phyloP scores from a whole-genome alignment of 1,284 basidiomycete genomes.

The Ceraceosorus bombacis region DNA sequence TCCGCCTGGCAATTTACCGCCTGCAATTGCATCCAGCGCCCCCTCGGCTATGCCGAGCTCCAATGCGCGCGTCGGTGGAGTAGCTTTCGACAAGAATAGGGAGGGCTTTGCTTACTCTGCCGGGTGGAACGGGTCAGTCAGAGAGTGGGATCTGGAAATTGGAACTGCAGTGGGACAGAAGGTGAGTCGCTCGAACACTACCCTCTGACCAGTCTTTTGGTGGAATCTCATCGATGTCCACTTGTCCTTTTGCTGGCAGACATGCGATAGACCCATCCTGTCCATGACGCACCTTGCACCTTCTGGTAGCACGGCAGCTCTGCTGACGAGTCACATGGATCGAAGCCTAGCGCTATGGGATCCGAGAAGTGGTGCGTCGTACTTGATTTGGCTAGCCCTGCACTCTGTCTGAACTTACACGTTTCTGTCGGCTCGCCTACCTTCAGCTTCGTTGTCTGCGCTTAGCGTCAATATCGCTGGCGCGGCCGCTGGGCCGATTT shows the following conservation, averaged over 20 bases:
- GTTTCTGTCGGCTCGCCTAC: not conserved
- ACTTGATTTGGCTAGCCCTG: not conserved
- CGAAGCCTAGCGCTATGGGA: constrained; percentile 41
- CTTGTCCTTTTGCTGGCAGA: too few species aligned
- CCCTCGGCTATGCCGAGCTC: constrained; percentile 18
- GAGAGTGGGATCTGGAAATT: constrained; percentile 32
- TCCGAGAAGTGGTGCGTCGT: constrained; percentile 19
- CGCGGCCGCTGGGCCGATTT: too few species aligned
- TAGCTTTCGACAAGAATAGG: constrained; percentile 19
- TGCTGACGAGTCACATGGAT: constrained; percentile 35
- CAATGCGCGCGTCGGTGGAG: constrained; percentile 24
- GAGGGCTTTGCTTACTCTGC: constrained; percentile 22
- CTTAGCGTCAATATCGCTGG: too few species aligned
- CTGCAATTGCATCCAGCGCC: constrained; percentile 1
- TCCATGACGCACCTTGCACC: constrained; percentile 9
- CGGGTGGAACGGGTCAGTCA: constrained; percentile 39
- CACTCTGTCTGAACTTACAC: not conserved
- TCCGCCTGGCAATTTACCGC: not conserved
- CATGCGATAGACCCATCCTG: constrained; percentile 31
- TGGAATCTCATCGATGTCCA: too few species aligned
- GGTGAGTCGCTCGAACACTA: too few species aligned
- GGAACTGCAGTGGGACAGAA: too few species aligned
- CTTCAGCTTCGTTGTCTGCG: not conserved
- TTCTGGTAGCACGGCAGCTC: constrained; percentile 2
- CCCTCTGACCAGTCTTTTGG: too few species aligned